A percentile compares a stretch with the other conserved stretches of the same genome.
These are phyloP conservation scores for Cucurbita maxima DNA, from an alignment of 306 rosid genomes.

Conservation along the genomic window DNA sequence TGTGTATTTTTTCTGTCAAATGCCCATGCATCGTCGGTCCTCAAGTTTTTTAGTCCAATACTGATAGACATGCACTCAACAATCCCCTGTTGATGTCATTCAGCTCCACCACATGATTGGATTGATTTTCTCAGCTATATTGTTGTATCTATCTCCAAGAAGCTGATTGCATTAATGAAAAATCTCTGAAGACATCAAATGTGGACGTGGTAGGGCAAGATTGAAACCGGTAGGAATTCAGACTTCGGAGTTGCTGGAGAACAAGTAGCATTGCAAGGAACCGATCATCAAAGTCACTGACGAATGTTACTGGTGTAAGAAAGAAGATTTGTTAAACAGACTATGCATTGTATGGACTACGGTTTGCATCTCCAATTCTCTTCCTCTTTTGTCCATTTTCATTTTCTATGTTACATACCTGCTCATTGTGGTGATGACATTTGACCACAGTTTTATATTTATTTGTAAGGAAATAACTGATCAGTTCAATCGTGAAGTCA, in stretches of 20 bases:
- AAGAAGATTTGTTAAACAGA: neutral
- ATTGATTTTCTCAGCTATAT: neutral
- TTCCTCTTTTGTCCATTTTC: neutral
- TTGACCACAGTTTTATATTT: neutral
- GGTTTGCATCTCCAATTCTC: neutral
- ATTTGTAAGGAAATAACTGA: neutral
- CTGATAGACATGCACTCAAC: neutral
- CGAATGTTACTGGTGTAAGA: constrained; percentile 8
- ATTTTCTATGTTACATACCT: neutral
- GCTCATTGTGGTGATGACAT: neutral
- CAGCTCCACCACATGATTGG: neutral
- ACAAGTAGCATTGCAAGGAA: neutral
- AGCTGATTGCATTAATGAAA: neutral
- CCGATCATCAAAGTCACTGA: constrained; percentile 2
- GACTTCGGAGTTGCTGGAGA: neutral
- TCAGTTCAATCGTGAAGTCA: neutral
- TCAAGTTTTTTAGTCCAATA: neutral
- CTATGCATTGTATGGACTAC: neutral
- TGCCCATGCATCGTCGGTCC: neutral
- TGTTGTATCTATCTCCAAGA: neutral
- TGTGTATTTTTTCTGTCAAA: neutral
- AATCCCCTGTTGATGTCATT: neutral
- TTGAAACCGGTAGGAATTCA: neutral
- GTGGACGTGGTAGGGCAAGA: neutral
- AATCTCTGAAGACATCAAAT: neutral